Conservation (phyloP, 1,139 yeast genomes). For the Debaryomyces subglobosus region DNA sequence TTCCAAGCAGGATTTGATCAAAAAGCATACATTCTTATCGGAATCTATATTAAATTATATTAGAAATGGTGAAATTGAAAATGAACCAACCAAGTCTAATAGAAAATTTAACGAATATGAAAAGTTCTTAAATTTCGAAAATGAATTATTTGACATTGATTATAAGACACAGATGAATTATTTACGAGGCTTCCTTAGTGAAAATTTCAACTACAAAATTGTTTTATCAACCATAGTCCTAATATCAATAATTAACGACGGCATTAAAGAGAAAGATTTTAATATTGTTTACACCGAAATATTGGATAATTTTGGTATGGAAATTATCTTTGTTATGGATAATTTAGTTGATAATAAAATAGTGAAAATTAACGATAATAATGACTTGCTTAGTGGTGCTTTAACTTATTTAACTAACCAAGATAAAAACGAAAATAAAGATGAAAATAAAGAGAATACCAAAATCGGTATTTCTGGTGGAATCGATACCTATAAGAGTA, state of each 20-base stretch:
- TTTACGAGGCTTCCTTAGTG: slow-evolving; percentile 52
- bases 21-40: slow-evolving; percentile 76
- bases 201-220: slow-evolving; percentile 35
- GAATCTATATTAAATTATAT: slow-evolving; percentile 65
- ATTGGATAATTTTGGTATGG: slow-evolving; percentile 61
- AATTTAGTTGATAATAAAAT: slow-evolving; percentile 29
- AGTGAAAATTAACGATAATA: slow-evolving; percentile 27
- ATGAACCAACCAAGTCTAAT: slow-evolving; percentile 22
- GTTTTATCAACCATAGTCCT: slow-evolving; percentile 55
- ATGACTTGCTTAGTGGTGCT: slow-evolving; percentile 36
- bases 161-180: slow-evolving; percentile 53
- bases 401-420: slow-evolving; percentile 22
- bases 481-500: slow-evolving; percentile 33
- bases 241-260: slow-evolving; percentile 63
- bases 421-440: slow-evolving; percentile 2
- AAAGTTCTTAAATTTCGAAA: slow-evolving; percentile 67
- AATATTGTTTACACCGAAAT: slow-evolving; percentile 52
- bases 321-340: slow-evolving; percentile 37
- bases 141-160: slow-evolving; percentile 65
- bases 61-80: slow-evolving; percentile 26
- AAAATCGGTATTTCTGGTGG: slow-evolving; percentile 39
- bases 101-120: slow-evolving; percentile 44
- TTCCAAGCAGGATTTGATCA: slow-evolving; percentile 64
- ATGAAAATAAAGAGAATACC: slow-evolving; percentile 18
- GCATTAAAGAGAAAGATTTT: slow-evolving; percentile 63